These are phyloP conservation scores for Exophiala sp. DNA, from an alignment of 2,329 filamentous ascomycete genomes.

Conservation along the genomic window DNA sequence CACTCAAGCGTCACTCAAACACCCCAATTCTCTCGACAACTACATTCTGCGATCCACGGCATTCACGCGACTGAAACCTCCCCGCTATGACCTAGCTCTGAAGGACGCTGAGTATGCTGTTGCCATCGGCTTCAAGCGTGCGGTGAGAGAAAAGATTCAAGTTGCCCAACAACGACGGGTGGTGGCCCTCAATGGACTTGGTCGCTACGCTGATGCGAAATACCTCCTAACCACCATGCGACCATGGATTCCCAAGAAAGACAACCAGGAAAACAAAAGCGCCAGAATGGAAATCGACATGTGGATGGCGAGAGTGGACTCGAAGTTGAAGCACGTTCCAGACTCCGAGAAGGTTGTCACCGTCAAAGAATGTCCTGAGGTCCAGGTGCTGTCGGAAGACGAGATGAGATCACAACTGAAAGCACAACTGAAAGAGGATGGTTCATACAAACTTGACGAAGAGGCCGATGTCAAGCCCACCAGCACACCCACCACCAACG, in stretches of 20 bases:
- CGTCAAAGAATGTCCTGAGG: slow-evolving; percentile 50
- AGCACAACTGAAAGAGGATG: slow-evolving; percentile 29
- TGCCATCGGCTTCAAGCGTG: slow-evolving; percentile 58
- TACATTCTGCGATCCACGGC: slow-evolving; percentile 76
- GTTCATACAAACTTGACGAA: slow-evolving; percentile 20
- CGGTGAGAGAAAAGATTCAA: slow-evolving; percentile 66
- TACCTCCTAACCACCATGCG: slow-evolving; percentile 59
- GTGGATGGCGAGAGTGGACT: slow-evolving; percentile 53
- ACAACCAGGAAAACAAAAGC: slow-evolving; percentile 39
- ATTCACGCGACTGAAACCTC: slow-evolving; percentile 57
- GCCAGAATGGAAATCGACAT: slow-evolving; percentile 36
- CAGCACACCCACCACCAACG: not conserved
- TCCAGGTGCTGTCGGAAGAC: slow-evolving; percentile 40
- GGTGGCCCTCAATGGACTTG: slow-evolving; percentile 64
- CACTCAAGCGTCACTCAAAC: slow-evolving; percentile 57
- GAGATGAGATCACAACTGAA: slow-evolving; percentile 35
- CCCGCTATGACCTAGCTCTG: slow-evolving; percentile 58
- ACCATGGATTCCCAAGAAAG: slow-evolving; percentile 49
- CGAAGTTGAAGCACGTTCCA: slow-evolving; percentile 46
- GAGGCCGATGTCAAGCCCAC: slow-evolving; percentile 1
- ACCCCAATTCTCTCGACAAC: slow-evolving; percentile 66
- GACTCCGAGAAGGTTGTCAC: slow-evolving; percentile 44
- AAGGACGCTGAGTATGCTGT: slow-evolving; percentile 64
- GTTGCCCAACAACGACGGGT: slow-evolving; percentile 77
- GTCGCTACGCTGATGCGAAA: slow-evolving; percentile 67